Base-by-base conservation (phyloP, 208 protist genomes). In the Leishmania amazonensis region DNA sequence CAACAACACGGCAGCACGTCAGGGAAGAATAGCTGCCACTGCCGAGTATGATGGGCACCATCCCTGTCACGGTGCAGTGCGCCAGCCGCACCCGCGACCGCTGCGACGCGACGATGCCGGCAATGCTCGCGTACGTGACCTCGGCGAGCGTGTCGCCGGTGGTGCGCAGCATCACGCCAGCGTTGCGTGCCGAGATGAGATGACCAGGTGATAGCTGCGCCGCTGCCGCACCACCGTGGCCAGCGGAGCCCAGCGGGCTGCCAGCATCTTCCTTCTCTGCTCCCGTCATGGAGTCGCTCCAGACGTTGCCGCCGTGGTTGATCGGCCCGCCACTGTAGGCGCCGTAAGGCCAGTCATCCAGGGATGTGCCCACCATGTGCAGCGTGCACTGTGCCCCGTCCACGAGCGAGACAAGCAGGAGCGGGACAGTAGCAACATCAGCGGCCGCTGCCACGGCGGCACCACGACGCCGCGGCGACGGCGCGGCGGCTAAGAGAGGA, bases 311-410 rank as follows among this genome's bases (percentile, higher is more conserved):
- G 28, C 54, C 57, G 57, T 49, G 28, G 24, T 21, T 17, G 7
- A 15, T 62, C 4, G 53, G 11, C 9, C 15, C 49, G 3, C 42
- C 28, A 49, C 6, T 49, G 74, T 60, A 40, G 35, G 38, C 62
- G 81, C 58, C 11, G 62, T 75, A 81, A 9, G 82, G 82, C 82
- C 81, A 85, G 15, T 68, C 45, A 51, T 72, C 45, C n/a, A 78
- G 76, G 11, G 81, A 68, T 42, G 82, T 62, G 38, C 82, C 82
- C 0, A 79, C 72, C 75, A 80, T 77, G 72, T 85, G 82, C 60
- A 85, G 72, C 19, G 68, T 78, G 78, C 82, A 74, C 76, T 85
- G 58, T 58, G 82, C 82, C 2, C 82, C 82, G 51, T 79, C 57
- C 0, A 68, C 57, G 40, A 85, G 72, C 49, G 82, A 81, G 57